Conservation (phyloP, 1,284 basidiomycete species). For the Wallemia hederae region DNA sequence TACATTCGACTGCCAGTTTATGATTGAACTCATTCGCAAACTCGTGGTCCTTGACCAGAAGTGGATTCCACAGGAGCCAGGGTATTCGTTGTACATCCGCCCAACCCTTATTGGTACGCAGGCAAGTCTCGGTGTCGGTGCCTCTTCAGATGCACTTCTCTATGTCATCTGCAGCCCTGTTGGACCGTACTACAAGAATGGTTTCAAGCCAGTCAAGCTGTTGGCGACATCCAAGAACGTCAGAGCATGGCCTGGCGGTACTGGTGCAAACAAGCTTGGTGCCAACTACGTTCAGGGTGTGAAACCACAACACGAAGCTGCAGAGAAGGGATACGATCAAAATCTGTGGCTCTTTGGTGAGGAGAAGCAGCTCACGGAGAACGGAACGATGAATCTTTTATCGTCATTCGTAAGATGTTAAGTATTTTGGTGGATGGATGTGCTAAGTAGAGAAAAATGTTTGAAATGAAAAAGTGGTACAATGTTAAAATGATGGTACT, state of each 20-base stretch:
- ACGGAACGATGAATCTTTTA: constrained; percentile 95
- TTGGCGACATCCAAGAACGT: constrained; percentile 73
- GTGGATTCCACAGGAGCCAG: constrained; percentile 73
- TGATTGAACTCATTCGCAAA: constrained; percentile 63
- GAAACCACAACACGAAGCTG: constrained; percentile 60
- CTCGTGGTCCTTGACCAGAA: constrained; percentile 60
- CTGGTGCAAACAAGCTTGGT: constrained; percentile 70
- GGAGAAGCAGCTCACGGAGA: constrained; percentile 56
- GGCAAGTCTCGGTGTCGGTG: constrained; percentile 56
- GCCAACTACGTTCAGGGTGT: constrained; percentile 74
- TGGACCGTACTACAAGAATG: constrained; percentile 78
- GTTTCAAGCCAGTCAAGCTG: constrained; percentile 83
- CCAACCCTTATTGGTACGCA: constrained; percentile 78
- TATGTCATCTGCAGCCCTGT: constrained; percentile 85
- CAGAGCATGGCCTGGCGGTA: constrained; percentile 71
- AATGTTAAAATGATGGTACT: no score
- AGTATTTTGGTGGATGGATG: no score
- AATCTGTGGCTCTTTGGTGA: constrained; percentile 81
- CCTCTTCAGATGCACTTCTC: constrained; percentile 61
- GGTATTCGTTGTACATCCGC: constrained; percentile 74
- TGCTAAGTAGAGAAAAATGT: constrained; percentile 25
- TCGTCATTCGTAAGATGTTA: constrained; percentile 46
- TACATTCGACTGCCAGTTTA: constrained; percentile 46
- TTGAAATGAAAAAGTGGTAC: neutral
- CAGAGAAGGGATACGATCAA: constrained; percentile 58